phyloP scores from a whole-genome alignment of 805 yeast species.

The Trichomonascus vanleenenianus region DNA sequence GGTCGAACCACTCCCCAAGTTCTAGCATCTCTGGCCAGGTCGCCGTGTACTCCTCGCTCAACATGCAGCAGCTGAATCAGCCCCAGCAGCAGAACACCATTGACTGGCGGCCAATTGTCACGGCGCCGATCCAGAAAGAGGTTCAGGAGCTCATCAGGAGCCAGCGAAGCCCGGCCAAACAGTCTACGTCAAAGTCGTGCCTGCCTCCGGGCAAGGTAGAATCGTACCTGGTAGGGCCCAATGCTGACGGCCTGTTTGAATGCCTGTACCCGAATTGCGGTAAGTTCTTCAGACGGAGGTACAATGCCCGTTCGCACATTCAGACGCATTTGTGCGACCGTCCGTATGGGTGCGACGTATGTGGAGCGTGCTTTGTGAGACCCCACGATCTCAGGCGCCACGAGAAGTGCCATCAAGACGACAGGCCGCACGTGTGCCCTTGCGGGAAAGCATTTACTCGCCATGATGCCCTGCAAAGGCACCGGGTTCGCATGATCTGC shows the following conservation, averaged over 20 bases:
- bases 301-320: constrained; percentile 89
- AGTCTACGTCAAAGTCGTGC: constrained; percentile 43
- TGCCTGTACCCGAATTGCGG: constrained; percentile 76
- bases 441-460: constrained; percentile 94
- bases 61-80: constrained; percentile 13
- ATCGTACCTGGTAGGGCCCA: constrained; percentile 73
- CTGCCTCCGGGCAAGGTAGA: constrained; percentile 89
- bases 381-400: constrained; percentile 93
- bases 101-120: constrained; percentile 31
- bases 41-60: constrained; percentile 17
- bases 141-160: constrained; percentile 26
- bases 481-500: constrained; percentile 72
- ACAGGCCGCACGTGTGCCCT: constrained; percentile 60
- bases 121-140: constrained; percentile 26
- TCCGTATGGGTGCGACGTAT: constrained; percentile 72
- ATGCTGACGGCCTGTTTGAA: constrained; percentile 57
- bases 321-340: constrained; percentile 94
- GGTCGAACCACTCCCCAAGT: neutral
- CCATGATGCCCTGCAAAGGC: constrained; percentile 81
- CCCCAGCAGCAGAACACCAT: constrained; percentile 28
- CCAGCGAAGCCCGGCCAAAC: constrained; percentile 27
- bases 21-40: constrained; percentile 5
- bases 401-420: constrained; percentile 73
- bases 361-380: constrained; percentile 84
- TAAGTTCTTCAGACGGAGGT: constrained; percentile 77